Base-by-base conservation (phyloP, 1,284 basidiomycete species). In the Mycena sp. region DNA sequence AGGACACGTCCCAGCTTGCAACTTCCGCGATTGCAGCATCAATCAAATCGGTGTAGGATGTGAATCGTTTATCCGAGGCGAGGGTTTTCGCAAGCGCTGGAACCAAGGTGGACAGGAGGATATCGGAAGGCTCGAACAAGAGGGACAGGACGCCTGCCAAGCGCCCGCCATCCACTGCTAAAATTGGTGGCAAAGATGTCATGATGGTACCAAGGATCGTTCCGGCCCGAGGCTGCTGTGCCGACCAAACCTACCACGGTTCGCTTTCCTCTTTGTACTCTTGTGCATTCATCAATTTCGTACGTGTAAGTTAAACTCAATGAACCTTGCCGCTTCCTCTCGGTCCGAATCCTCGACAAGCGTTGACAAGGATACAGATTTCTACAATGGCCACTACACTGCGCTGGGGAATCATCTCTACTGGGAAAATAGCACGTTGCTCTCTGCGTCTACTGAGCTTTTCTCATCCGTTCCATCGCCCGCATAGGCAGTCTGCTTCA, bases 41-140 rank as follows among this genome's bases (percentile, higher is more conserved):
- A 69, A 96, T 83, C 61, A 96, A 78, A 12, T 82, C 76, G 16
- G 76, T 55, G 74, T 93, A 93, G 6, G 86, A 81, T 37, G 74
- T 67, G 26, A 76, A 73, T 38, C 65, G 48, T 25, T 61, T 38
- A n/a, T 60, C 50, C 14, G 71, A 61, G 61, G 74, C 69, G 60
- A 55, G 37, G 28, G 58, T 53, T 83, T 71, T 32, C 21, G 77
- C 75, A 43, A 93, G 76, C 57, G 84, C 78, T 3, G 91, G 90
- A 46, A 88, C 84, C 56, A 94, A 84, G 35, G 78, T 75, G 35
- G 75, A 74, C 61, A 76, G 71, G 38, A 94, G 83, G 64, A 87
- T 81, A 17, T 85, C 81, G 0, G 92, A 92, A 44, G 86, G 81
- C 74, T 94, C 92, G 70, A 94, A 91, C 60, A 94, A 83, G 37